A percentile compares a stretch with the other conserved stretches of the same genome.
Evolutionary conservation across 2,329 filamentous ascomycete species (phyloP).

Genomic region (Alternaria triticina): DNA sequence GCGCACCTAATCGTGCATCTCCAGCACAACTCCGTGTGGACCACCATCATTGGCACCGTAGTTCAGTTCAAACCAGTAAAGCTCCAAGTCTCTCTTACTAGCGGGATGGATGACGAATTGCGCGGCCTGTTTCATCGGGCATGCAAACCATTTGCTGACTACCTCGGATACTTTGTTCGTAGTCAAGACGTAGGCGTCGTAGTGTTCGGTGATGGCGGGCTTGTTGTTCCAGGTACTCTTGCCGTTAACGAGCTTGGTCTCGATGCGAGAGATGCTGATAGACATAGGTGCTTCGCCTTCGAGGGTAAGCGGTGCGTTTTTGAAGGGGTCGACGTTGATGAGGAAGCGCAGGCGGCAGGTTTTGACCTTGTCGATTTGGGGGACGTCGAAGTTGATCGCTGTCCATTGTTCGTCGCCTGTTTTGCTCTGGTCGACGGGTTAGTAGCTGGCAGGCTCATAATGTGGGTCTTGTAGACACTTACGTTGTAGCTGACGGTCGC

Average conservation of each 20-base stretch:
- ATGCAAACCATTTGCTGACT: slow-evolving; percentile 22
- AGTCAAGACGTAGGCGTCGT: slow-evolving; percentile 1
- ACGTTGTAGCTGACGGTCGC: slow-evolving; percentile 31
- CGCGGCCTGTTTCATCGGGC: slow-evolving; percentile 28
- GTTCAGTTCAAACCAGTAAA: slow-evolving; percentile 42
- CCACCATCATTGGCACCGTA: slow-evolving; percentile 24
- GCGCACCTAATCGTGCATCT: slow-evolving; percentile 24
- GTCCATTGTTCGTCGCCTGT: slow-evolving; percentile 18
- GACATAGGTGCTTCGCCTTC: slow-evolving; percentile 24
- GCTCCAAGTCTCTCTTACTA: slow-evolving; percentile 19
- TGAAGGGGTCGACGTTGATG: slow-evolving; percentile 25
- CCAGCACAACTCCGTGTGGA: slow-evolving; percentile 41
- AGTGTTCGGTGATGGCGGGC: slow-evolving; percentile 18
- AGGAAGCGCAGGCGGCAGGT: slow-evolving; percentile 36
- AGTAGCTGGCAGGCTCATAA: background rate
- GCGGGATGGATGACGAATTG: slow-evolving; percentile 38
- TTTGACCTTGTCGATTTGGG: slow-evolving; percentile 23
- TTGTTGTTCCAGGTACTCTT: slow-evolving; percentile 37
- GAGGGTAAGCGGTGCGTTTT: slow-evolving; percentile 27
- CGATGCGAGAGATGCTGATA: slow-evolving; percentile 35
- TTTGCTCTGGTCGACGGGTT: slow-evolving; percentile 12
- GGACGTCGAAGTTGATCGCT: slow-evolving; percentile 43
- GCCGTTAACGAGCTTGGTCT: slow-evolving; percentile 32
- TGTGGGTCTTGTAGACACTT: background rate
- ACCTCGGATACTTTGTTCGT: slow-evolving; percentile 3